These are phyloP conservation scores for Helicocarpus griseus DNA, from an alignment of 2,329 filamentous ascomycete species.

Conservation along the genomic window DNA sequence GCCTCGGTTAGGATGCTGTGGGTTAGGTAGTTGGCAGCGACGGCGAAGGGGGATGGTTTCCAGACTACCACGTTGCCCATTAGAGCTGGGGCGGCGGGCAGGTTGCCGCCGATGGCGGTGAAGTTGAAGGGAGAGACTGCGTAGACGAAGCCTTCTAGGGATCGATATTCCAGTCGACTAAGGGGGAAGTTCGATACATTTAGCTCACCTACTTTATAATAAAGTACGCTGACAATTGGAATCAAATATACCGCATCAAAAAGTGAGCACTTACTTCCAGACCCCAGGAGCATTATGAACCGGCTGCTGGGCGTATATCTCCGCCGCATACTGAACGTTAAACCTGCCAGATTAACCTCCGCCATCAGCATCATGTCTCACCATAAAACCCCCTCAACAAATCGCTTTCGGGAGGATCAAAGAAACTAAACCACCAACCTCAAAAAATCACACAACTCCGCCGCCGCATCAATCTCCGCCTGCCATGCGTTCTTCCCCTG, in stretches of 20 bases:
- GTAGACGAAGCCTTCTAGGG: slow-evolving; percentile 91
- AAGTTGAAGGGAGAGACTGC: slow-evolving; percentile 95
- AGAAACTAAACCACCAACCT: slow-evolving; percentile 34
- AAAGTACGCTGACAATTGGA: too few species aligned
- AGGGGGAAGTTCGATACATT: not conserved
- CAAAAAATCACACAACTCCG: slow-evolving; percentile 86
- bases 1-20: slow-evolving; percentile 88
- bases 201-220: too few species aligned
- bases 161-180: slow-evolving; percentile 70
- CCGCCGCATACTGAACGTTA: slow-evolving; percentile 87
- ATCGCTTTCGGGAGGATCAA: too few species aligned
- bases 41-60: slow-evolving; percentile 87
- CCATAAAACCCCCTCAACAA: not conserved
- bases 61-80: slow-evolving; percentile 93
- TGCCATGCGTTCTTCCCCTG: slow-evolving; percentile 99
- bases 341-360: slow-evolving; percentile 42
- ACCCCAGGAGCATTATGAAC: slow-evolving; percentile 71
- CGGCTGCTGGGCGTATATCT: slow-evolving; percentile 81
- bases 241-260: too few species aligned
- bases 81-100: slow-evolving; percentile 71
- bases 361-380: not conserved
- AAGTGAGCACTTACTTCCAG: slow-evolving; percentile 57
- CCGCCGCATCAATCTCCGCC: slow-evolving; percentile 94
- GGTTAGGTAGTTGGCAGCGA: slow-evolving; percentile 83
- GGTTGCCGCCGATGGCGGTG: slow-evolving; percentile 84